Percentiles rank a stretch among this genome's conserved stretches.
These are phyloP conservation scores for Pyrrhoderma noxium DNA, from an alignment of 1,284 basidiomycete genomes.

Conservation along the genomic window DNA sequence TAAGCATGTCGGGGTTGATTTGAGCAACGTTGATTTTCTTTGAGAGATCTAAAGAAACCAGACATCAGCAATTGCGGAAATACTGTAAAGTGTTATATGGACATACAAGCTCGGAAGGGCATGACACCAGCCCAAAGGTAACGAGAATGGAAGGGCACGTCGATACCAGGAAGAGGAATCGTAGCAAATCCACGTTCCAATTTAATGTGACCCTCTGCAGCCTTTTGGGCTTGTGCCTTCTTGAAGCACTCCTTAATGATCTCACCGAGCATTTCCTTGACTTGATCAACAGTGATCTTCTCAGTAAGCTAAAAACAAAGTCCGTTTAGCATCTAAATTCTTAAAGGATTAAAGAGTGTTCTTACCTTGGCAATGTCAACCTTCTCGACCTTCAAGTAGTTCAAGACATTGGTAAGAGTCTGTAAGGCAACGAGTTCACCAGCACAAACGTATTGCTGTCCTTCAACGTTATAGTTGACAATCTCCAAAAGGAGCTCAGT, in stretches of 20 bases:
- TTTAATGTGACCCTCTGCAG: slow-evolving; percentile 83
- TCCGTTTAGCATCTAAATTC: slow-evolving; percentile 11
- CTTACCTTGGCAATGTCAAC: slow-evolving; percentile 91
- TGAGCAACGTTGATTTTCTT: slow-evolving; percentile 94
- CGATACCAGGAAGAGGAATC: slow-evolving; percentile 94
- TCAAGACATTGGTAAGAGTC: slow-evolving; percentile 92
- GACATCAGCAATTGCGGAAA: slow-evolving; percentile 15
- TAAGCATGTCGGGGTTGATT: slow-evolving; percentile 86
- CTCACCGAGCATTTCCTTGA: slow-evolving; percentile 86
- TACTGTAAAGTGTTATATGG: slow-evolving; percentile 1
- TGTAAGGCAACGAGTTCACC: slow-evolving; percentile 92
- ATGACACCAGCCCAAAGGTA: slow-evolving; percentile 99
- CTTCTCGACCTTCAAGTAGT: slow-evolving; percentile 95
- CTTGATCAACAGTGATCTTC: slow-evolving; percentile 77
- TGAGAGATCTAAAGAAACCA: slow-evolving; percentile 67
- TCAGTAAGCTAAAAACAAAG: slow-evolving; percentile 70
- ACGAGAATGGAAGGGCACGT: slow-evolving; percentile 98
- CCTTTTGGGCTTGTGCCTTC: slow-evolving; percentile 74
- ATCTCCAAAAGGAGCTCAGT: slow-evolving; percentile 88
- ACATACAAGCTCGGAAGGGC: slow-evolving; percentile 88
- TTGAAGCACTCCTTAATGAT: slow-evolving; percentile 84
- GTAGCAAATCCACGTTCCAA: slow-evolving; percentile 96
- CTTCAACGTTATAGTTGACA: slow-evolving; percentile 97
- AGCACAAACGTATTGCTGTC: slow-evolving; percentile 96
- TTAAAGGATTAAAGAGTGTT: background rate